Base-by-base conservation (phyloP, 306 rosid genomes). In the Lagenaria siceraria region DNA sequence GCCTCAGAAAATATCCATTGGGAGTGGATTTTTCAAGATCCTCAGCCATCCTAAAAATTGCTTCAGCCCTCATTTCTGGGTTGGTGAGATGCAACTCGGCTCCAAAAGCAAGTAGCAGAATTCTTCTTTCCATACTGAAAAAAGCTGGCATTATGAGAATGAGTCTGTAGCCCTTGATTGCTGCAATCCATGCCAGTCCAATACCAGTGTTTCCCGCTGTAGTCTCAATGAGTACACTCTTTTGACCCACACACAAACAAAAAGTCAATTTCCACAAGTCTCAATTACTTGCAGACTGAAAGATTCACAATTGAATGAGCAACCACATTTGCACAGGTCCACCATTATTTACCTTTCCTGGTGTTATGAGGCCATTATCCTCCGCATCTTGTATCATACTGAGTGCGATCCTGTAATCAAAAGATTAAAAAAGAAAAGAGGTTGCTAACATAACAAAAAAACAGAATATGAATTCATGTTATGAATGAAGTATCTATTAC, bases 351-450 rank as follows among this genome's bases (percentile, higher is more conserved):
- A 86, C 97, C 96, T 94, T 92, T 68, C 98, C 96, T 7, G 93
- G 97, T 8, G 93, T 85, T 46, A 94, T 87, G 13, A 91, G 84
- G 40, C 97, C 95, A 69, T 87, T 89, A 17, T 80, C 91, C 81
- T 94, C 93, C 0, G 97, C 98, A 38, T 94, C 97, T 68, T 90
- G 80, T 70, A 91, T 94, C 98, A 94, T 91, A 77, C 93, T 89
- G 49, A 83, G 58, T 0, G 89, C 94, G 63, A 86, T 86, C 85
- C 97, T 94, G 87, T 75, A 78, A 36, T 40, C 9, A 35, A 40
- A 65, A 78, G 64, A 60, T 77, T 25, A 3, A 49, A 75, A 2
- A 75, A 11, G 80, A 42, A 74, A 77, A 33, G 62, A 12, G n/a
- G 1, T 29, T 2, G 33, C 33, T 29, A 29, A 29, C 33, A 29